Evolutionary conservation across 2,329 filamentous ascomycete genomes (phyloP).

Genomic region (Didymellaceae sp.): DNA sequence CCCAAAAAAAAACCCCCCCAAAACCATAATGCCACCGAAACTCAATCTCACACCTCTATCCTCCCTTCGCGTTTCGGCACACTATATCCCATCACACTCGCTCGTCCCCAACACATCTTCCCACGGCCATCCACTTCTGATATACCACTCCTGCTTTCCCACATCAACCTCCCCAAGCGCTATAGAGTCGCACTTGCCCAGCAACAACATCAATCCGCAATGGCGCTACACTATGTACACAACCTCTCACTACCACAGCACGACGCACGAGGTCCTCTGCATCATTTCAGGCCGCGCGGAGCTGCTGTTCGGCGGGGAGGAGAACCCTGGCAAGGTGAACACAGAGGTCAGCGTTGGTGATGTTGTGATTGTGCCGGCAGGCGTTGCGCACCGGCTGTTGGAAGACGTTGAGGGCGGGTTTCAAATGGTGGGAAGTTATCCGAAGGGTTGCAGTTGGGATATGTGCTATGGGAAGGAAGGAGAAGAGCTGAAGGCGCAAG

Average conservation of each 20-base stretch:
- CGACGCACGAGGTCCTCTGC: slow-evolving; percentile 70
- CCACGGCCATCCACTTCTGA: slow-evolving; percentile 67
- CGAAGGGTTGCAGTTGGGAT: slow-evolving; percentile 65
- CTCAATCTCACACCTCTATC: slow-evolving; percentile 53
- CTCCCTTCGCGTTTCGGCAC: slow-evolving; percentile 62
- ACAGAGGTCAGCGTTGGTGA: slow-evolving; percentile 64
- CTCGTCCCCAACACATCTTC: slow-evolving; percentile 70
- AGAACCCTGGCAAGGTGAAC: slow-evolving; percentile 65
- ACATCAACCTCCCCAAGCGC: slow-evolving; percentile 52
- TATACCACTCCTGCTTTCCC: slow-evolving; percentile 68
- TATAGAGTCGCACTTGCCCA: slow-evolving; percentile 63
- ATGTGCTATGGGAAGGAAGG: slow-evolving; percentile 70
- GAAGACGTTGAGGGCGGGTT: slow-evolving; percentile 64
- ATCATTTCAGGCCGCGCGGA: slow-evolving; percentile 64
- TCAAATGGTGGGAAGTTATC: slow-evolving; percentile 73
- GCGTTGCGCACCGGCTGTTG: slow-evolving; percentile 68
- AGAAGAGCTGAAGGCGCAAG: slow-evolving; percentile 60
- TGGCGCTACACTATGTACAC: slow-evolving; percentile 75
- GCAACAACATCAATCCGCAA: slow-evolving; percentile 62
- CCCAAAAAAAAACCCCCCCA: background rate
- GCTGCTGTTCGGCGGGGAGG: slow-evolving; percentile 71
- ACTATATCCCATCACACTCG: slow-evolving; percentile 64
- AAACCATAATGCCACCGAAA: slow-evolving; percentile 16
- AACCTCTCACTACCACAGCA: slow-evolving; percentile 71
- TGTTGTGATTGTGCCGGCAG: slow-evolving; percentile 69